A percentile compares a stretch with the other conserved stretches of the same genome.
phyloP scores from a whole-genome alignment of 805 yeast species.

The Jamesozyma jinghongensis region DNA sequence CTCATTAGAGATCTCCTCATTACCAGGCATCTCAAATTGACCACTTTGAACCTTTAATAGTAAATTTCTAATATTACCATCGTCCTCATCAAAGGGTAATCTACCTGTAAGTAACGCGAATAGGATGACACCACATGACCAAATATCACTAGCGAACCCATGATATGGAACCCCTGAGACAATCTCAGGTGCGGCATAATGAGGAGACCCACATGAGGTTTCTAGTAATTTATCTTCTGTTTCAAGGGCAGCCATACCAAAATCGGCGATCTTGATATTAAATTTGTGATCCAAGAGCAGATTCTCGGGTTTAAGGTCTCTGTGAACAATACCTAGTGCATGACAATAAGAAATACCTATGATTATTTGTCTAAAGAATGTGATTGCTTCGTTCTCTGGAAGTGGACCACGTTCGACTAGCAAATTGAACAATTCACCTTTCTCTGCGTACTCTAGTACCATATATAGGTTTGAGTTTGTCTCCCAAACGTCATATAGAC shows the following conservation, averaged over 20 bases:
- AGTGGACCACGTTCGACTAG: slow-evolving; percentile 81
- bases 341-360: slow-evolving; percentile 79
- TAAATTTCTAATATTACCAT: slow-evolving; percentile 82
- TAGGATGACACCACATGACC: slow-evolving; percentile 96
- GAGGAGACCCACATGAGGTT: slow-evolving; percentile 97
- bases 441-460: slow-evolving; percentile 91
- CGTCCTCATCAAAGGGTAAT: slow-evolving; percentile 78
- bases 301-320: slow-evolving; percentile 81
- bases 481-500: slow-evolving; percentile 81
- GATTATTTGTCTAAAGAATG: slow-evolving; percentile 79
- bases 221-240: slow-evolving; percentile 72
- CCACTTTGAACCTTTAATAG: slow-evolving; percentile 89
- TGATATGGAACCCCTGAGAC: slow-evolving; percentile 93
- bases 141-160: slow-evolving; percentile 93
- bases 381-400: slow-evolving; percentile 82
- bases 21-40: slow-evolving; percentile 70
- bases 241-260: slow-evolving; percentile 98
- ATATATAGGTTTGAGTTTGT: slow-evolving; percentile 73
- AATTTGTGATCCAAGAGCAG: slow-evolving; percentile 68
- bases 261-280: slow-evolving; percentile 93
- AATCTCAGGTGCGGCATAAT: slow-evolving; percentile 96
- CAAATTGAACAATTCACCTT: slow-evolving; percentile 92
- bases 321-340: slow-evolving; percentile 77
- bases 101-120: slow-evolving; percentile 93
- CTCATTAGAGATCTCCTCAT: slow-evolving; percentile 63